Evolutionary conservation across 805 yeast genomes (phyloP), one percentile per base, ranked within the genome.

Genomic region (Candida qinlingensis): DNA sequence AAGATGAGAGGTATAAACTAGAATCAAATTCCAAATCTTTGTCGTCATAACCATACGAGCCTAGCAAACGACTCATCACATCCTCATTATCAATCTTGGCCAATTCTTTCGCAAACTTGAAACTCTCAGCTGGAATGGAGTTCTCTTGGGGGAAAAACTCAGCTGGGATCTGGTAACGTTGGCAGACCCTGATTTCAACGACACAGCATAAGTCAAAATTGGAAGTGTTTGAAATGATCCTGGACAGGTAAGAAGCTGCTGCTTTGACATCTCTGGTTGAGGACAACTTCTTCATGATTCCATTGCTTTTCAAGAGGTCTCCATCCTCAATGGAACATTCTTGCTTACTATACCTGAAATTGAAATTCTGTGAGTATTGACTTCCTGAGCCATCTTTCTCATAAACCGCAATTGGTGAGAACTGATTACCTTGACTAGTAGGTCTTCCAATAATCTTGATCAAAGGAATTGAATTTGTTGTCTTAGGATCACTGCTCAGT

Each of bases 351-450:
- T 74, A 72, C 49, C 75, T 65, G 46, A 79, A 70, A 48, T 68
- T 72, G 42, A 69, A 68, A 54, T 76, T 76, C 47, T 71, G 81
- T 4, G 72, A 67, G 54, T 80, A 81, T n/a, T 82, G 76, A 12
- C 75, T 74, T 12, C 86, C 87, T 6, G 85, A 77, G 0, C 85
- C 85, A 63, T 81, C 86, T 51, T 74, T 75, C 54, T 81, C 87
- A 60, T 77, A 80, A 1, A 79, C 74, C 2, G 79, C 68, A 26
- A 44, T 48, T 1, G 54, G 54, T 29, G 51, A 54, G 67, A 60
- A 63, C 45, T 60, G 53, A 13, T 61, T 59, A 0, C 71, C 70
- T 42, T 67, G 67, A 48, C 79, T 67, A 1, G 86, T 81, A 6
- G 86, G 84, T 62, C 86, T 70, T 0, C 86, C 87, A 47, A 76